A percentile compares a stretch with the other conserved stretches of the same genome.
Conservation (phyloP, 1,139 yeast species). For the Kodamaea sp. region DNA sequence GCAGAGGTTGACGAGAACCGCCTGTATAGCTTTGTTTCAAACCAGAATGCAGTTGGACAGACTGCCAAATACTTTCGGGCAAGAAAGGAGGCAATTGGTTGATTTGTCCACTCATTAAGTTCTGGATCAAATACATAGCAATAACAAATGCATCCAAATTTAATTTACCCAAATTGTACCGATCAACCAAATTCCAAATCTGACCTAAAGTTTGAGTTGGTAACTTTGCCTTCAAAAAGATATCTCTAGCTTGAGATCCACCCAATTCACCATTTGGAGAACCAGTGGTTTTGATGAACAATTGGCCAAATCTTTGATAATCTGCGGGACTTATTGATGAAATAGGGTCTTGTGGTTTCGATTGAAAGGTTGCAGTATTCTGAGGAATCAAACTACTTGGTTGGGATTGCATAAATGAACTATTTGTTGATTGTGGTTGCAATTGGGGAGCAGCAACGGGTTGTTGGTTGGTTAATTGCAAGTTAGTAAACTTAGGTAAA, state of each 20-base stretch:
- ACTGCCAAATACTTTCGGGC: conserved; percentile 66
- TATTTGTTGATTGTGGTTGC: conserved; percentile 37
- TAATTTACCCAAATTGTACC: conserved; percentile 67
- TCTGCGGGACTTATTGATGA: conserved; percentile 66
- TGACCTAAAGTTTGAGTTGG: conserved; percentile 75
- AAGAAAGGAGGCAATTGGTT: conserved; percentile 65
- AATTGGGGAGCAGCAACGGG: conserved; percentile 12
- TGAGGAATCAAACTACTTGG: conserved; percentile 37
- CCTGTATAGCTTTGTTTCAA: conserved; percentile 3
- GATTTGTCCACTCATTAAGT: conserved; percentile 64
- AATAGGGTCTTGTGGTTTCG: conserved; percentile 40
- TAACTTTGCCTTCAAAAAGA: conserved; percentile 82
- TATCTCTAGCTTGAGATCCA: conserved; percentile 78
- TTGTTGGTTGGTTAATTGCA: conserved; percentile 24
- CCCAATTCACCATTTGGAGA: conserved; percentile 42
- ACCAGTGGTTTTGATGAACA: conserved; percentile 76
- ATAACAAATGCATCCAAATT: conserved; percentile 73
- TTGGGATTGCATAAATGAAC: conserved; percentile 50
- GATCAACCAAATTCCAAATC: conserved; percentile 86
- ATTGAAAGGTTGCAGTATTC: conserved; percentile 29
- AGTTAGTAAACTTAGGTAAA: conserved; percentile 49
- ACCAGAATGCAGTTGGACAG: conserved; percentile 24
- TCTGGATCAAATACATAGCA: conserved; percentile 94
- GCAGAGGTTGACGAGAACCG: conserved; percentile 35
- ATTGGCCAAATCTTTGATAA: conserved; percentile 63